These are phyloP conservation scores for Leccinellum albellum DNA, from an alignment of 768 basidiomycete species.

Conservation along the genomic window DNA sequence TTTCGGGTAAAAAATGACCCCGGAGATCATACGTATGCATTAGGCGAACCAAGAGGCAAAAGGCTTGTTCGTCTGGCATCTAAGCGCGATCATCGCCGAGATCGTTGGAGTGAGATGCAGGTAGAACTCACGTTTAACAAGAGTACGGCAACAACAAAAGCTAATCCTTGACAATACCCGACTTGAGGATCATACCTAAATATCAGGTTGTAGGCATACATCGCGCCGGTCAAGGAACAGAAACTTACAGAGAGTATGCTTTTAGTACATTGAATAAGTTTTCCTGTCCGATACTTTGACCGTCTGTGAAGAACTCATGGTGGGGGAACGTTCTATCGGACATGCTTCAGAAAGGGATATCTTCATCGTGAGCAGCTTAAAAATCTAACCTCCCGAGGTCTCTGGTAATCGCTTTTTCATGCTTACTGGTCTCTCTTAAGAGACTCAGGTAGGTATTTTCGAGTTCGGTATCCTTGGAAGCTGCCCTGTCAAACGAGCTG, in stretches of 20 bases:
- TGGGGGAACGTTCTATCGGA: constrained; percentile 84
- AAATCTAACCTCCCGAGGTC: constrained; percentile 75
- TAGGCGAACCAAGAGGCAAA: constrained; percentile 87
- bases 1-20: constrained; percentile 97
- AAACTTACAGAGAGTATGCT: constrained; percentile 85
- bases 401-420: constrained; percentile 91
- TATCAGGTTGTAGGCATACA: constrained; percentile 5
- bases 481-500: constrained; percentile 59
- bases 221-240: neutral
- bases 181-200: constrained; percentile 84
- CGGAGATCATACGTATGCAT: constrained; percentile 97
- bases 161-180: constrained; percentile 96
- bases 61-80: constrained; percentile 99
- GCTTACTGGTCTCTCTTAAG: constrained; percentile 77
- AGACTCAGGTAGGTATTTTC: constrained; percentile 80
- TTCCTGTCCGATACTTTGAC: constrained; percentile 93
- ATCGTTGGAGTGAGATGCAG: neutral
- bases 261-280: constrained; percentile 97
- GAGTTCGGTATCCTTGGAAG: constrained; percentile 85
- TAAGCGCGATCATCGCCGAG: constrained; percentile 28
- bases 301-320: constrained; percentile 93
- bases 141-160: constrained; percentile 92
- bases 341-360: constrained; percentile 10
- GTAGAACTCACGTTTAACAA: constrained; percentile 71
- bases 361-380: neutral